phyloP scores from a whole-genome alignment of 805 yeast genomes.

The Limtongia smithiae region DNA sequence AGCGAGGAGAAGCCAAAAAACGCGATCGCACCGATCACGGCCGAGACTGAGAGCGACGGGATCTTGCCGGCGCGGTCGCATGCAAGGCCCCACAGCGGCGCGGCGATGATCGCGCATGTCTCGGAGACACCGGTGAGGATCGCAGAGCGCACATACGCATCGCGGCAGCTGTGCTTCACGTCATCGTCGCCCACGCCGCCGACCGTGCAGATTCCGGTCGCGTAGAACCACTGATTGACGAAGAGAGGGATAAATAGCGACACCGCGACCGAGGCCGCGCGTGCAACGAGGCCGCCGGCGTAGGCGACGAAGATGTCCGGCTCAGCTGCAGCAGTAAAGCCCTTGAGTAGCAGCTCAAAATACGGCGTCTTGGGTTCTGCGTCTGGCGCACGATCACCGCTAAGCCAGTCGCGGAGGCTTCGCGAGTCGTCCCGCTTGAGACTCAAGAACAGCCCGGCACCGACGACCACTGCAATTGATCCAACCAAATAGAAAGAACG shows the following conservation, averaged over 20 bases:
- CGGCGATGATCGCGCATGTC: conserved; percentile 51
- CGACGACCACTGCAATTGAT: conserved; percentile 40
- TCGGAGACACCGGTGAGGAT: conserved; percentile 67
- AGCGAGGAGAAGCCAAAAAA: conserved; percentile 40
- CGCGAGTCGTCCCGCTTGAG: conserved; percentile 46
- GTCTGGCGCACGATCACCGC: conserved; percentile 34
- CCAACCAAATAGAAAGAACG: conserved; percentile 52
- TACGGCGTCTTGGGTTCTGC: conserved; percentile 36
- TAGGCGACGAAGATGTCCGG: conserved; percentile 54
- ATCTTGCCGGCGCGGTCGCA: conserved; percentile 48
- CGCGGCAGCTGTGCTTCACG: conserved; percentile 48
- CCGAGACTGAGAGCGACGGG: conserved; percentile 40
- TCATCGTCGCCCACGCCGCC: conserved; percentile 7
- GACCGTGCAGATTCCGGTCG: conserved; percentile 48
- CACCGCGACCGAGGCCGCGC: conserved; percentile 53
- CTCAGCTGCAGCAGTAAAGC: conserved; percentile 46
- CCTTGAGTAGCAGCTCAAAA: conserved; percentile 44
- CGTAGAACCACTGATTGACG: conserved; percentile 54
- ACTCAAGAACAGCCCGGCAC: conserved; percentile 42
- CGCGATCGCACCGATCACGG: conserved; percentile 46
- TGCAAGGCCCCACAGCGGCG: conserved; percentile 63
- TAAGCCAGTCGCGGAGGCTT: conserved; percentile 35
- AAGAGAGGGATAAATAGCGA: conserved; percentile 57
- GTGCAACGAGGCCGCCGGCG: conserved; percentile 58
- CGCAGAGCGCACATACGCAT: conserved; percentile 63